Evolutionary conservation across 2,329 filamentous ascomycete species (phyloP), one percentile per base, ranked within the genome.

Genomic region (Sphaerostilbella broomeana): DNA sequence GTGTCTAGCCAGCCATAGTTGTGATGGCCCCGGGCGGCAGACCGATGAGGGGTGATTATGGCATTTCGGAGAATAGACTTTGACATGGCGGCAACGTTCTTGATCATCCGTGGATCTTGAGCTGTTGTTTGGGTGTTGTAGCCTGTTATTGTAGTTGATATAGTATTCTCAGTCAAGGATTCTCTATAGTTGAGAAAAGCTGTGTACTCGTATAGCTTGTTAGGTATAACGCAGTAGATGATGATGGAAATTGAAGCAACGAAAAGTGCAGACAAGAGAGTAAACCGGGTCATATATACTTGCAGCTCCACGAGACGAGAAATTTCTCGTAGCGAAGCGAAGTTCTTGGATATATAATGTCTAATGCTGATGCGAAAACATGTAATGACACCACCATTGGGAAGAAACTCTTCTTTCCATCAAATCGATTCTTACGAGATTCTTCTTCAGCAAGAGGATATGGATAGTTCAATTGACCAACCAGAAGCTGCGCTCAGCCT

Each of bases 1-100:
- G 81, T 82, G 65, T 90, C 84, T 7, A 94, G 75, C 87, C 87
- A 94, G 60, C 84, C 86, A 60, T 94, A 85, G 59, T 94, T 77
- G 24, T 77, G 75, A 60, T 89, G 83, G 21, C 87, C 87, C 36
- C 88, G 76, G 30, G 75, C 70, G 43, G 71, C 68, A 50, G 84
- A 92, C 43, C 76, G 78, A 48, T 88, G 84, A 38, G 82, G 81
- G 25, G 75, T 76, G 65, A 94, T 83, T 54, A 84, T 85, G 51
- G 79, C 80, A 61, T 83, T 74, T 25, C 70, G 62, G 45, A 84
- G 75, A 37, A 50, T 44, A 26, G 73, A 65, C 60, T 77, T 79
- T 40, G 77, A 71, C 77, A 83, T 82, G 52, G 65, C 65, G 51
- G 58, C 65, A 46, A 49, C 51, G 7, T 55, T 37, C 48, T 65